A percentile compares a stretch with the other conserved stretches of the same genome.
Conservation (phyloP, 164 flowering plant species). For the Vitis rupestris region DNA sequence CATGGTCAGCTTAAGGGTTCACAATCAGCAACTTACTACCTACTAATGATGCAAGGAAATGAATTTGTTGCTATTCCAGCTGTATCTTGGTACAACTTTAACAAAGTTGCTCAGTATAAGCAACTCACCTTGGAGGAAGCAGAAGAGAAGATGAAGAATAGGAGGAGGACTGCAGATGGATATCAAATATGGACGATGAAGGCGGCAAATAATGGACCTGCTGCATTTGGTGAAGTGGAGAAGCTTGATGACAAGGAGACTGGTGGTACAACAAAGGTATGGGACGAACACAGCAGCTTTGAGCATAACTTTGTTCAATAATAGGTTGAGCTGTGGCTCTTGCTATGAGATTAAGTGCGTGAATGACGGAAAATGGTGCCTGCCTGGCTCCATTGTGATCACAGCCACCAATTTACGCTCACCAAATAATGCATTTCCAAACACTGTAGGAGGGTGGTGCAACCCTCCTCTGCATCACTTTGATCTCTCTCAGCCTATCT, state of each 20-base stretch:
- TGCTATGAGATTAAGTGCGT: conserved; percentile 4
- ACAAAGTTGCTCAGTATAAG: conserved; percentile 96
- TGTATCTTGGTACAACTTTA: conserved; percentile 96
- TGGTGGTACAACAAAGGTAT: conserved; percentile 18
- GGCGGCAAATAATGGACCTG: conserved; percentile 84
- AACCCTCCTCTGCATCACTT: conserved; percentile 12
- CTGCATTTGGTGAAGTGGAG: conserved; percentile 86
- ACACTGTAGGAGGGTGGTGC: conserved; percentile 8
- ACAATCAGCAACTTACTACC: conserved; percentile 83
- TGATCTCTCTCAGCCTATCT: conserved; percentile 6
- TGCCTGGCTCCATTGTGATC: conserved; percentile 4
- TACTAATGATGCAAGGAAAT: conserved; percentile 79
- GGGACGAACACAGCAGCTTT: too few relatives aligned
- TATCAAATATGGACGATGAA: conserved; percentile 99
- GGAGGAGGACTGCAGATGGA: conserved; percentile 92
- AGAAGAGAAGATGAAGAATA: conserved; percentile 93
- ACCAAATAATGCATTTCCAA: conserved; percentile 6
- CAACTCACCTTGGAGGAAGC: conserved; percentile 99
- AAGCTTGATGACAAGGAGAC: conserved; percentile 58
- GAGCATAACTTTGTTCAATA: too few relatives aligned
- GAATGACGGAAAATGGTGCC: conserved; percentile 11
- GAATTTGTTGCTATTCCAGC: conserved; percentile 97
- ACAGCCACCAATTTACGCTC: conserved; percentile 11
- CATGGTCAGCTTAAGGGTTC: conserved; percentile 94
- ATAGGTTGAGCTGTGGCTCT: background rate